Conservation (phyloP, 495 filamentous ascomycete genomes). For the Oidiodendron maius region DNA sequence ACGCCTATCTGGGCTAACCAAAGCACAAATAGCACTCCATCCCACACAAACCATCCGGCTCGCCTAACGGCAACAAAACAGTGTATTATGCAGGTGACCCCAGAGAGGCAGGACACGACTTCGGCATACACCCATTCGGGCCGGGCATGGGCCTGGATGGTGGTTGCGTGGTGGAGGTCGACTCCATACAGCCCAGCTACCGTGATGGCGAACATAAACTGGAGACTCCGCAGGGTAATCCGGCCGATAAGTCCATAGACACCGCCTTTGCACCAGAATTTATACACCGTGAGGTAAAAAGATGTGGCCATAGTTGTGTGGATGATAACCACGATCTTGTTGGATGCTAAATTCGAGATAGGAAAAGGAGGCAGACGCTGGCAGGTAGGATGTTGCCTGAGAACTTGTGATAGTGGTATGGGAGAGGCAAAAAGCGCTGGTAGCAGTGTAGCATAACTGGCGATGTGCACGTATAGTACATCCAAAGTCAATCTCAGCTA, state of each 20-base stretch:
- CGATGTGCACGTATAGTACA: too few species aligned
- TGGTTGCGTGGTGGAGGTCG: conserved; percentile 18
- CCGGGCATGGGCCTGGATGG: conserved; percentile 15
- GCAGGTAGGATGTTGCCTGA: too few species aligned
- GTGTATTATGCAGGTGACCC: conserved; percentile 27
- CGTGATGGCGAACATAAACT: conserved; percentile 29
- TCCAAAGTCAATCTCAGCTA: too few species aligned
- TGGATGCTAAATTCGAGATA: too few species aligned
- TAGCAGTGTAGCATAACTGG: too few species aligned
- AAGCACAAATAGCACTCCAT: conserved; percentile 37
- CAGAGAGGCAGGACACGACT: conserved; percentile 22
- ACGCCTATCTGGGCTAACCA: conserved; percentile 64
- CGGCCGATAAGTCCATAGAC: background rate
- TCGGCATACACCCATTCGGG: conserved; percentile 29
- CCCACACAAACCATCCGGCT: conserved; percentile 28
- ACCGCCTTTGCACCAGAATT: conserved; percentile 6
- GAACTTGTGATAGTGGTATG: too few species aligned
- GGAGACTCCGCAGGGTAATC: conserved; percentile 12
- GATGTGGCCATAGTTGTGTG: too few species aligned
- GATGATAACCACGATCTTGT: too few species aligned
- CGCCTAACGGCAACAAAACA: conserved; percentile 22
- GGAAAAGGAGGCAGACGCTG: too few species aligned
- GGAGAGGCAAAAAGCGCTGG: too few species aligned
- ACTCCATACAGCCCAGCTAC: conserved; percentile 30
- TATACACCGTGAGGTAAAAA: too few species aligned